These are phyloP conservation scores for Coemansia sp. DNA, from an alignment of 192 early-diverging fungal species.

Conservation along the genomic window DNA sequence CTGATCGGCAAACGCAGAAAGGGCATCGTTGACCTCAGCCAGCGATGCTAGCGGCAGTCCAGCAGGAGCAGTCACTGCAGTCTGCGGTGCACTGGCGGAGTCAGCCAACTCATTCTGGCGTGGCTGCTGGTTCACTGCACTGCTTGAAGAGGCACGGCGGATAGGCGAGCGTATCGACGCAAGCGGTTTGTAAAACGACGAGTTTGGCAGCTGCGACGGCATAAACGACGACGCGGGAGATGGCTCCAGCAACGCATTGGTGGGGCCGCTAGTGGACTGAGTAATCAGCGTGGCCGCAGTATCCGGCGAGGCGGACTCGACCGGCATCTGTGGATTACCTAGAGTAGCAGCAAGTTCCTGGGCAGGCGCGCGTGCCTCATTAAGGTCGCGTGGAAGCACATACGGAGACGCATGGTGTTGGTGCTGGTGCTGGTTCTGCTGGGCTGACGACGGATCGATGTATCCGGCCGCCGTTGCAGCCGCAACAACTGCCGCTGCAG, in stretches of 20 bases:
- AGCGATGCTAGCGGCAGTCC: conserved; percentile 29
- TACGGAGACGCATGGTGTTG: conserved; percentile 15
- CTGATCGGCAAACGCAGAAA: conserved; percentile 21
- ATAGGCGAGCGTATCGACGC: conserved; percentile 40
- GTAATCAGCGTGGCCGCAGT: not conserved
- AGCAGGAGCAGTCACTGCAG: not conserved
- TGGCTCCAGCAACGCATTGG: not conserved
- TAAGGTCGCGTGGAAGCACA: conserved; percentile 37
- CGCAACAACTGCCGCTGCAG: conserved; percentile 28
- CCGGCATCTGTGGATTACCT: no score
- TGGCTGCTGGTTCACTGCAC: not conserved
- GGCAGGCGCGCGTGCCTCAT: conserved; percentile 10
- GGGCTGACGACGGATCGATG: conserved; percentile 20
- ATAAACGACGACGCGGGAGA: conserved; percentile 16
- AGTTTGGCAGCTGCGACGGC: conserved; percentile 46
- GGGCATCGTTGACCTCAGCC: conserved; percentile 32
- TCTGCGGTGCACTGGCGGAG: not conserved
- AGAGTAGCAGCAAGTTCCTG: not conserved
- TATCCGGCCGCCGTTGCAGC: conserved; percentile 35
- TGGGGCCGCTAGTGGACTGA: not conserved
- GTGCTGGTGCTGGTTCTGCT: conserved; percentile 1
- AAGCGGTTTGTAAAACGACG: conserved; percentile 53
- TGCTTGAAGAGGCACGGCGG: conserved; percentile 8
- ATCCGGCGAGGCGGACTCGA: not conserved
- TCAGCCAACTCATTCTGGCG: not conserved